Percentiles rank a stretch among this genome's conserved stretches.
Conservation (phyloP, 75 land plant species). For the Cunninghamia lanceolata region DNA sequence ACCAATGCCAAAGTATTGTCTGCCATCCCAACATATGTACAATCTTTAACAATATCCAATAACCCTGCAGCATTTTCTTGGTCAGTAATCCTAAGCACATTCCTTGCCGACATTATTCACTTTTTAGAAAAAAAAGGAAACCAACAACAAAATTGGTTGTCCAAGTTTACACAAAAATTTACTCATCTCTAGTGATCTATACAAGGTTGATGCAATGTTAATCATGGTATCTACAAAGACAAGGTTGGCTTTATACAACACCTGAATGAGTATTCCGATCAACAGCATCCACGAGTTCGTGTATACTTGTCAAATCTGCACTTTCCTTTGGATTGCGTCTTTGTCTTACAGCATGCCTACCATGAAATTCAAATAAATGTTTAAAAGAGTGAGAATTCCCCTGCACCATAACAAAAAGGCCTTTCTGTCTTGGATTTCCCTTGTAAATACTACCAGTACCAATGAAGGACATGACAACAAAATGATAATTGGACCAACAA, state of each 20-base stretch:
- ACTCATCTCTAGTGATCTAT: not conserved
- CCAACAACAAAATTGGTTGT: not conserved
- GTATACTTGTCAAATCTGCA: constrained; percentile 83
- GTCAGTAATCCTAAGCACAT: not conserved
- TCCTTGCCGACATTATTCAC: not conserved
- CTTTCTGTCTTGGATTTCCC: not conserved
- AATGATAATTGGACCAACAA: not conserved
- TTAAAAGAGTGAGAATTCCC: not conserved
- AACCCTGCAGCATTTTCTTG: constrained; percentile 45
- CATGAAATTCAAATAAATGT: not conserved
- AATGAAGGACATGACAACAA: not conserved
- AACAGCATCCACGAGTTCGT: constrained; percentile 70
- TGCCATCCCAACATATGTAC: constrained; percentile 94
- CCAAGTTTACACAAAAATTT: not conserved
- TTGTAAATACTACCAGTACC: not conserved
- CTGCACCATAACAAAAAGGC: not conserved
- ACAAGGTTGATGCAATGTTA: not conserved
- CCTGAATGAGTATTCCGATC: constrained; percentile 81
- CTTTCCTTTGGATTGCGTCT: constrained; percentile 88
- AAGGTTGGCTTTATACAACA: constrained; percentile 13
- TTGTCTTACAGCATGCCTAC: constrained; percentile 72
- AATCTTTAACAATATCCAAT: constrained; percentile 73
- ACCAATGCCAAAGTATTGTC: constrained; percentile 89
- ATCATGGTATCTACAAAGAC: constrained; percentile 6
- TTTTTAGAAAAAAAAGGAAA: not conserved